Evolutionary conservation across 2,329 filamentous ascomycete genomes (phyloP), one percentile per base, ranked within the genome.

Genomic region (Penicillium sp.): DNA sequence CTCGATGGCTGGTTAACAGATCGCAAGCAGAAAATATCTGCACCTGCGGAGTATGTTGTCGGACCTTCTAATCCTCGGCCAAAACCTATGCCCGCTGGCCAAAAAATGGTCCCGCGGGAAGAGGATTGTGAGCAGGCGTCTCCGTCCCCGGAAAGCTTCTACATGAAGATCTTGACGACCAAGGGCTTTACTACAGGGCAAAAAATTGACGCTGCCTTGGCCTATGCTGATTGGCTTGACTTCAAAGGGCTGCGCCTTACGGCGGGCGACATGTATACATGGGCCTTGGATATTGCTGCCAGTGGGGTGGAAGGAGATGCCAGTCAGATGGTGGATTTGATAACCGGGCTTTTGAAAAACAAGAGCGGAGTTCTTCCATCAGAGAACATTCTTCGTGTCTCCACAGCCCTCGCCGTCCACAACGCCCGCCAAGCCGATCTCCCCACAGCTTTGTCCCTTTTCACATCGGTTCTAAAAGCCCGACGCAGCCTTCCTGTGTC

Each of bases 51-150:
- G 42, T 85, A 88, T 58, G 84, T 97, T 50, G 81, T 89, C 45
- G 91, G 91, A 0, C 90, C 91, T 0, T 91, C 89, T 4, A 97
- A 97, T 70, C 90, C 90, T 0, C 80, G 85, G 53, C 91, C 91
- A 1, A 84, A 81, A 61, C 90, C 90, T 0, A 81, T 91, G 38
- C 85, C 88, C 0, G 80, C 83, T 0, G 85, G 85, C 11, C 81
- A 83, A 49, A 78, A 69, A 41, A 65, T 80, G 52, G 81, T 88
- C 0, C 88, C 90, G 0, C 81, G 77, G 10, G 90, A 94, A 67
- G 85, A 93, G 67, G 80, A 97, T 67, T 91, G 89, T 69, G 83
- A 84, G 52, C 75, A 80, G 7, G 84, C 87, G 2, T 92, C 85
- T 56, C 83, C 85, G 4, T 70, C 82, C 0, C 90, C 93, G 0